Conservation (phyloP, 768 basidiomycete species). For the Gloeopeniophorella convolvens region DNA sequence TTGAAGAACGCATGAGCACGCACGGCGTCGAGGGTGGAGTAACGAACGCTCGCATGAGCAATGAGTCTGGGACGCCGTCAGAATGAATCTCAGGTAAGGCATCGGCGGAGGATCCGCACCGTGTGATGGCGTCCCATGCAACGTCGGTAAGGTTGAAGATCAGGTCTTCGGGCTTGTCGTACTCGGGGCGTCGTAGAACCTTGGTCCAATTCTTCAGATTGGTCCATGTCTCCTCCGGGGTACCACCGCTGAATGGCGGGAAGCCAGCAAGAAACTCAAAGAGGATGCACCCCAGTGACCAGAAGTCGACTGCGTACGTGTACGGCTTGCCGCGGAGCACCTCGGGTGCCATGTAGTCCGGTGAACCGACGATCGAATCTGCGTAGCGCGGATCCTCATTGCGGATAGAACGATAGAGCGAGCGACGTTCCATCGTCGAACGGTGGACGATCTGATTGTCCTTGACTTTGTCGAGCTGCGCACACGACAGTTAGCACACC, state of each 20-base stretch:
- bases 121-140: slow-evolving; percentile 91
- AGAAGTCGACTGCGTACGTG: slow-evolving; percentile 93
- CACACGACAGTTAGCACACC: slow-evolving; percentile 1
- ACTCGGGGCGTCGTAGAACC: slow-evolving; percentile 86
- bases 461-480: slow-evolving; percentile 91
- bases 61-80: slow-evolving; percentile 56
- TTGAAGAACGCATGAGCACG: slow-evolving; percentile 79
- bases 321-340: slow-evolving; percentile 93
- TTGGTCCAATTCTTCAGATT: slow-evolving; percentile 98
- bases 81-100: not conserved
- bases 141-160: slow-evolving; percentile 93
- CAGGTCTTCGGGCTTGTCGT: slow-evolving; percentile 91
- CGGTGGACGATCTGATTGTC: slow-evolving; percentile 86
- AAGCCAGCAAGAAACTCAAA: slow-evolving; percentile 97
- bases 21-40: slow-evolving; percentile 66
- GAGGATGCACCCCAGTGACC: slow-evolving; percentile 96
- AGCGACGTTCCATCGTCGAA: slow-evolving; percentile 90
- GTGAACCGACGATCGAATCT: slow-evolving; percentile 95
- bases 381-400: slow-evolving; percentile 90
- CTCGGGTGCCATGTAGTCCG: slow-evolving; percentile 98
- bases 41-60: slow-evolving; percentile 76
- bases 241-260: slow-evolving; percentile 94
- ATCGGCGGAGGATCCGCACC: slow-evolving; percentile 38
- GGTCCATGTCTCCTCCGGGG: slow-evolving; percentile 97
- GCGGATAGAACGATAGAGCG: slow-evolving; percentile 88